phyloP scores from a whole-genome alignment of 2,329 filamentous ascomycete species.

The Xylariomycetidae sp. region DNA sequence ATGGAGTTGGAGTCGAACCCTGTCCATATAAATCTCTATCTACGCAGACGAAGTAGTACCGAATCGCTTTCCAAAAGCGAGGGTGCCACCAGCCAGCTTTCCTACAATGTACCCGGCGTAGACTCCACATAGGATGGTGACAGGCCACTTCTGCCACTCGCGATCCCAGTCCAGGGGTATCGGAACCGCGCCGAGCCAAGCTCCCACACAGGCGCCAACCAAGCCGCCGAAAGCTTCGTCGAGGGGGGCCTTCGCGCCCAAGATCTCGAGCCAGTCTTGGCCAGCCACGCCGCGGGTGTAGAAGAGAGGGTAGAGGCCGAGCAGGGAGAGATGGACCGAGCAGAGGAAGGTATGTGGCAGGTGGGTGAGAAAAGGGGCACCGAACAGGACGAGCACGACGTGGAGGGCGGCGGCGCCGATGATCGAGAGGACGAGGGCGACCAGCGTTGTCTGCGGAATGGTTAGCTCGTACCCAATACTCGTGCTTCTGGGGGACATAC shows the following conservation, averaged over 20 bases:
- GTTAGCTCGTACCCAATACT: slow-evolving; percentile 4
- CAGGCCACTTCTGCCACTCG: slow-evolving; percentile 98
- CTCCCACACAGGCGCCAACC: slow-evolving; percentile 71
- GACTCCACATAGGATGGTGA: slow-evolving; percentile 79
- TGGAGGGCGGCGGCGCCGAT: slow-evolving; percentile 35
- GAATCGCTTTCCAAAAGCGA: slow-evolving; percentile 42
- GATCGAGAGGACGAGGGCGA: slow-evolving; percentile 54
- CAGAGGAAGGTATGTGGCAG: slow-evolving; percentile 70
- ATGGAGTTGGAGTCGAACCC: too few species aligned
- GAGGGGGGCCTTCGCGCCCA: slow-evolving; percentile 61
- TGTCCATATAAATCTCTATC: too few species aligned
- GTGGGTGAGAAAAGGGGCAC: slow-evolving; percentile 82
- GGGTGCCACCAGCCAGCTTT: slow-evolving; percentile 51
- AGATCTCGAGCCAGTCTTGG: slow-evolving; percentile 63
- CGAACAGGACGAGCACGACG: slow-evolving; percentile 74
- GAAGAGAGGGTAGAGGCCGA: slow-evolving; percentile 73
- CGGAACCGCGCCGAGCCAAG: slow-evolving; percentile 89
- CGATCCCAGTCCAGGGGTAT: slow-evolving; percentile 97
- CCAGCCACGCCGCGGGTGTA: slow-evolving; percentile 78
- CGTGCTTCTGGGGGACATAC: slow-evolving; percentile 30
- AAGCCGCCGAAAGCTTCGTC: slow-evolving; percentile 82
- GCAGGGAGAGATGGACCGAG: slow-evolving; percentile 73
- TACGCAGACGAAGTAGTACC: too few species aligned
- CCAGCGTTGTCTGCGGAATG: slow-evolving; percentile 58
- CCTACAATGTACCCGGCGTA: slow-evolving; percentile 75